Conservation (phyloP, 331 rosid species). For the Pyrus hybrid region DNA sequence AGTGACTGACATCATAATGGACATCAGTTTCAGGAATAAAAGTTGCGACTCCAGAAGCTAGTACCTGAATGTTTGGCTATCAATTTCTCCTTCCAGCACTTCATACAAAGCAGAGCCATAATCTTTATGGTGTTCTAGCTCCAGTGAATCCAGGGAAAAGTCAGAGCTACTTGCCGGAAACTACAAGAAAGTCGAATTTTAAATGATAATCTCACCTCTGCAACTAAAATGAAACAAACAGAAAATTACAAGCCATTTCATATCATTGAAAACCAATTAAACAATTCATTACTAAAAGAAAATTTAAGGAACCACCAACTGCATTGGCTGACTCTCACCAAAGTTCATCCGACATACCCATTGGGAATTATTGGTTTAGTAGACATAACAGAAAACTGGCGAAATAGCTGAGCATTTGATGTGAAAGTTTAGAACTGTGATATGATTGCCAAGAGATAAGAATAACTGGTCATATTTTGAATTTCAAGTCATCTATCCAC, state of each 20-base stretch:
- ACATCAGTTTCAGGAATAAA: not conserved
- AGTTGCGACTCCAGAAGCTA: not conserved
- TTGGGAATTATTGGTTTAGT: not conserved
- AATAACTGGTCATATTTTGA: not conserved
- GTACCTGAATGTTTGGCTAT: conserved; percentile 57
- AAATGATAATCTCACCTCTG: not conserved
- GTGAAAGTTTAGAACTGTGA: not conserved
- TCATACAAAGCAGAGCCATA: conserved; percentile 71
- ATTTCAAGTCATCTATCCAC: not conserved
- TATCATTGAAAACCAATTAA: not conserved
- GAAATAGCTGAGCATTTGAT: not conserved
- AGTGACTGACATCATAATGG: not conserved
- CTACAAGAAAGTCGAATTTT: conserved; percentile 33
- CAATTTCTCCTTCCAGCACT: conserved; percentile 57
- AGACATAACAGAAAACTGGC: not conserved
- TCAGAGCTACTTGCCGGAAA: conserved; percentile 60
- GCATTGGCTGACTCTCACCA: not conserved
- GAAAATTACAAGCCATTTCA: not conserved
- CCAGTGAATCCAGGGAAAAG: conserved; percentile 47
- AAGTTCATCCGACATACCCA: not conserved
- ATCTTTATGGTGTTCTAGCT: conserved; percentile 61
- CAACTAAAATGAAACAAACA: not conserved
- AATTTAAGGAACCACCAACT: not conserved
- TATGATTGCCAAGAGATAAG: not conserved
- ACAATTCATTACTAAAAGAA: not conserved